Evolutionary conservation across 345 rosid genomes (phyloP).

Genomic region (Euphorbia peplus): DNA sequence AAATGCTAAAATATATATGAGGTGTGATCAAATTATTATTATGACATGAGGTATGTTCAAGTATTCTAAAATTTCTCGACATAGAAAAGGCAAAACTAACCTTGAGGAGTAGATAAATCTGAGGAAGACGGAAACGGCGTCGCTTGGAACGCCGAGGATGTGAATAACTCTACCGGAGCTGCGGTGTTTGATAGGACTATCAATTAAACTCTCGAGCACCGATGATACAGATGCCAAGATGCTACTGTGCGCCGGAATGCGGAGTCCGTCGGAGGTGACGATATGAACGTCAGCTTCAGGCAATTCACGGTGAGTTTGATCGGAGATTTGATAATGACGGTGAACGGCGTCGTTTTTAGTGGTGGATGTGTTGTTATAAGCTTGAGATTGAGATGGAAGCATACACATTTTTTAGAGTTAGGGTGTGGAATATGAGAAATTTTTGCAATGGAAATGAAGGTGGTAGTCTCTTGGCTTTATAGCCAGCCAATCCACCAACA

Average conservation of each 20-base stretch:
- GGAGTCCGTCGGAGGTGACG: slow-evolving; percentile 65
- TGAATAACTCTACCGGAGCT: slow-evolving; percentile 52
- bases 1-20: too few species aligned
- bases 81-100: too few species aligned
- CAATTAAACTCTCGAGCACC: slow-evolving; percentile 57
- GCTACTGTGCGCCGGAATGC: slow-evolving; percentile 63
- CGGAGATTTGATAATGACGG: slow-evolving; percentile 11
- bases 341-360: not conserved
- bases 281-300: slow-evolving; percentile 57
- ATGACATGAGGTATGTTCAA: too few species aligned
- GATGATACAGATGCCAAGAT: slow-evolving; percentile 69
- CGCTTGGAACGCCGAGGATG: slow-evolving; percentile 78
- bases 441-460: not conserved
- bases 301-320: slow-evolving; percentile 20
- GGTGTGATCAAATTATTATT: too few species aligned
- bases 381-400: not conserved
- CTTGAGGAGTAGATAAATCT: slow-evolving; percentile 63
- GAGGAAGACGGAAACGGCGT: slow-evolving; percentile 67
- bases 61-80: too few species aligned
- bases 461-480: not conserved
- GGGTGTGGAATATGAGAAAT: not conserved
- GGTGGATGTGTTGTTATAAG: slow-evolving; percentile 4
- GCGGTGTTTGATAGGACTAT: slow-evolving; percentile 45
- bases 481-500: not conserved
- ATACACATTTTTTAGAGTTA: not conserved